Conservation (phyloP, 306 rosid genomes). For the Prunus padus region DNA sequence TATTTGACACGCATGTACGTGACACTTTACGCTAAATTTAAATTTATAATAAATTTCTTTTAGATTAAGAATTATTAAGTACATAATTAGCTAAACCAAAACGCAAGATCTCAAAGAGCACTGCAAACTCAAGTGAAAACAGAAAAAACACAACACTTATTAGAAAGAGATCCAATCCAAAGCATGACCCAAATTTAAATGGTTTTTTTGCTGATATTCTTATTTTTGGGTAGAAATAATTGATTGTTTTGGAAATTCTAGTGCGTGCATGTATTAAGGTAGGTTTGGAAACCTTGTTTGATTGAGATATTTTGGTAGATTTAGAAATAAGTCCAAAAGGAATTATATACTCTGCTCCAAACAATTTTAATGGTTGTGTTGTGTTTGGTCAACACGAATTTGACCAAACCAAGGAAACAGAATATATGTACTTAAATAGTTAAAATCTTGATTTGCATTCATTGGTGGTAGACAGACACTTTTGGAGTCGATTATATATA, state of each 20-base stretch:
- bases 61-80: not conserved
- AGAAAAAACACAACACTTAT: too few relatives aligned
- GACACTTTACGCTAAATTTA: not conserved
- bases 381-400: not conserved
- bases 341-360: not conserved
- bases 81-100: not conserved
- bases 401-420: not conserved
- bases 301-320: not conserved
- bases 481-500: not conserved
- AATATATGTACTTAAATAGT: not conserved
- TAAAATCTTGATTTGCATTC: not conserved
- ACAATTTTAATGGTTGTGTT: not conserved
- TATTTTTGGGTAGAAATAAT: not conserved
- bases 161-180: too few relatives aligned
- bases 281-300: not conserved
- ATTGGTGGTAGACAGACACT: not conserved
- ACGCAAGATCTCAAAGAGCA: too few relatives aligned
- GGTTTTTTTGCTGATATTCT: too few relatives aligned
- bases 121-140: too few relatives aligned
- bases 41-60: not conserved
- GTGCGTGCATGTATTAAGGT: not conserved
- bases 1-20: not conserved
- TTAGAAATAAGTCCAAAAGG: not conserved
- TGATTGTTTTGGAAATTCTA: not conserved
- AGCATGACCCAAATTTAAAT: not conserved